Evolutionary conservation across 2,329 filamentous ascomycete genomes (phyloP).

Genomic region (Tothia fuscella): DNA sequence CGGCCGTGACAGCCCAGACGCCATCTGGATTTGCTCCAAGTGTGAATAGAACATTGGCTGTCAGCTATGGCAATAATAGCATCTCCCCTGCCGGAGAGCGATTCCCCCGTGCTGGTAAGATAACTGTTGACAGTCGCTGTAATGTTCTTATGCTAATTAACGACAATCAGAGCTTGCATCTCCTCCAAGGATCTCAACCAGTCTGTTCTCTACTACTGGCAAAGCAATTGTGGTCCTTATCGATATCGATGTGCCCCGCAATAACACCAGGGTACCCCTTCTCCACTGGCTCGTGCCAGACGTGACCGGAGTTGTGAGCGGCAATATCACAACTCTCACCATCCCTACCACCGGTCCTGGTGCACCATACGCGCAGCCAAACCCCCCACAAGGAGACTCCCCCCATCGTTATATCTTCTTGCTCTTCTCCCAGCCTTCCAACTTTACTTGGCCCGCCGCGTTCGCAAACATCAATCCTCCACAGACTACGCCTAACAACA

Average conservation of each 20-base stretch:
- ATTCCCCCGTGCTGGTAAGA: conserved; percentile 21
- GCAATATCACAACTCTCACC: background rate
- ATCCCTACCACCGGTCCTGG: background rate
- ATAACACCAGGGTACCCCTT: conserved; percentile 22
- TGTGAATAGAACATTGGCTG: conserved; percentile 13
- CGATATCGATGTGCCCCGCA: conserved; percentile 22
- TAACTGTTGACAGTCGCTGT: background rate
- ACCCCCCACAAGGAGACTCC: conserved; percentile 13
- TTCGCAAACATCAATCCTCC: conserved; percentile 23
- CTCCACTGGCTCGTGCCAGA: conserved; percentile 23
- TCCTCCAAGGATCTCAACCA: conserved; percentile 16
- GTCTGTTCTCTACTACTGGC: conserved; percentile 2
- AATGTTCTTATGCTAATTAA: background rate
- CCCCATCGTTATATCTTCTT: conserved; percentile 23
- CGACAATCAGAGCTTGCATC: conserved; percentile 18
- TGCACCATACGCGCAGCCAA: conserved; percentile 7
- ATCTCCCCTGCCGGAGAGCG: conserved; percentile 18
- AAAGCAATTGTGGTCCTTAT: conserved; percentile 20
- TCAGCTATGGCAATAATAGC: conserved; percentile 22
- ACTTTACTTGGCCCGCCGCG: conserved; percentile 20
- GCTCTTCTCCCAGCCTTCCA: conserved; percentile 18
- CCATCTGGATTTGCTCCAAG: conserved; percentile 4
- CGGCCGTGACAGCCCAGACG: conserved; percentile 4
- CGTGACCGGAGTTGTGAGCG: conserved; percentile 15
- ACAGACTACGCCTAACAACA: too few relatives aligned